Evolutionary conservation across 176 grass and related monocot species (phyloP), one percentile per base, ranked within the genome.

Genomic region (Musa acuminata): DNA sequence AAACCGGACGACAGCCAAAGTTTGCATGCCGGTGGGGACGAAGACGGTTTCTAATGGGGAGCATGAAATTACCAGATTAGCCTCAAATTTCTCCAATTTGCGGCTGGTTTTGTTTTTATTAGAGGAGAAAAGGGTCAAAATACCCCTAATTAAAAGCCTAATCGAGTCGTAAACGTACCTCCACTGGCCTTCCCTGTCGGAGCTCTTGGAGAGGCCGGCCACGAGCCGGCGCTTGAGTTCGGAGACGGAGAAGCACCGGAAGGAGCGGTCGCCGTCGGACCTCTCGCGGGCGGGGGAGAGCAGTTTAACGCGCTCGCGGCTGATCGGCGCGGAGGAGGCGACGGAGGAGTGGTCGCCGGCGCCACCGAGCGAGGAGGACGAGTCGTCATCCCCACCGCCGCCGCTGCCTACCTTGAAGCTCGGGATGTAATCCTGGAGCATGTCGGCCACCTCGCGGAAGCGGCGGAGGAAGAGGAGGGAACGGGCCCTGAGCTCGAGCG

Each of bases 341-440:
- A 69, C 84, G 50, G 84, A 89, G 0, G 84, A 88, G 11, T 68
- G 71, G 75, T 77, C 73, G 60, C 81, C 90, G 55, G 85, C 82
- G 48, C 73, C 77, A 14, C 69, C 49, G 8, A 72, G 75, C 22
- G 78, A 78, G 67, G 35, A 50, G 48, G 16, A 29, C 16, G 25
- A 48, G 14, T 9, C 25, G 17, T 43, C 67, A 5, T 9, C 67
- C 2, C 51, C 48, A 6, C 29, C 66, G 17, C 81, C 65, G 1
- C 78, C 59, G 89, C 78, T 69, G 53, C 83, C 69, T 67, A 90
- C 89, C 79, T 80, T 82, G 85, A 82, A 94, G 72, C 95, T 94
- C 12, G 95, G 95, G 72, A 99, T 99, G 90, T 94, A 94, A 19
- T 99, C 90, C 16, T 83, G 88, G 29, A 99, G 86, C 95, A 94